phyloP scores from a whole-genome alignment of 129 eudicot genomes.

The Heracleum sosnowskyi region DNA sequence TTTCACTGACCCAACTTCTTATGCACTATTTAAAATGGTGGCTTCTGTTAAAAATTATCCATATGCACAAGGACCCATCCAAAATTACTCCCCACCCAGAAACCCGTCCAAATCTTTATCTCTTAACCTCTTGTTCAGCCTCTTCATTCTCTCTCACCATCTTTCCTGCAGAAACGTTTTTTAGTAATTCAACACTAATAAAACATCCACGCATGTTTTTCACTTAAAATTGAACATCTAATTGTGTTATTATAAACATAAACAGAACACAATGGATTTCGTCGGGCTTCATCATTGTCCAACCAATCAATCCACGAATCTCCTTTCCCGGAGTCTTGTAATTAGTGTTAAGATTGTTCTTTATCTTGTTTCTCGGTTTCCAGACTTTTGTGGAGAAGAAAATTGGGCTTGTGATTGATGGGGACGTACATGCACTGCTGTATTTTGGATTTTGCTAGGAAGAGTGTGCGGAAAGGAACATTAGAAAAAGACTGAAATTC shows the following conservation, averaged over 20 bases:
- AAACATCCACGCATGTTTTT: neutral
- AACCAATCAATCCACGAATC: constrained; percentile 37
- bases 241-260: neutral
- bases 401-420: constrained; percentile 55
- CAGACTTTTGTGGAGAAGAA: constrained; percentile 6
- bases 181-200: neutral
- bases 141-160: neutral
- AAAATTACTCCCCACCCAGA: neutral
- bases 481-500: constrained; percentile 58
- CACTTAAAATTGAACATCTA: neutral
- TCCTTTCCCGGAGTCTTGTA: constrained; percentile 30
- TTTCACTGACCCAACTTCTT: neutral
- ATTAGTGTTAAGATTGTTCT: constrained; percentile 24
- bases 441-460: constrained; percentile 55
- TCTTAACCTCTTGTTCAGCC: neutral
- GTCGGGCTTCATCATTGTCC: constrained; percentile 27
- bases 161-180: neutral
- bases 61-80: neutral
- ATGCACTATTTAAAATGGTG: neutral
- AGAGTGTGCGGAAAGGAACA: constrained; percentile 42
- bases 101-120: neutral
- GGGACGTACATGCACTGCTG: constrained; percentile 45
- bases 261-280: constrained; percentile 31
- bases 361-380: constrained; percentile 21
- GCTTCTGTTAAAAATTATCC: neutral